phyloP scores from a whole-genome alignment of 139 green algal genomes.

The Diplosphaera chodatii region DNA sequence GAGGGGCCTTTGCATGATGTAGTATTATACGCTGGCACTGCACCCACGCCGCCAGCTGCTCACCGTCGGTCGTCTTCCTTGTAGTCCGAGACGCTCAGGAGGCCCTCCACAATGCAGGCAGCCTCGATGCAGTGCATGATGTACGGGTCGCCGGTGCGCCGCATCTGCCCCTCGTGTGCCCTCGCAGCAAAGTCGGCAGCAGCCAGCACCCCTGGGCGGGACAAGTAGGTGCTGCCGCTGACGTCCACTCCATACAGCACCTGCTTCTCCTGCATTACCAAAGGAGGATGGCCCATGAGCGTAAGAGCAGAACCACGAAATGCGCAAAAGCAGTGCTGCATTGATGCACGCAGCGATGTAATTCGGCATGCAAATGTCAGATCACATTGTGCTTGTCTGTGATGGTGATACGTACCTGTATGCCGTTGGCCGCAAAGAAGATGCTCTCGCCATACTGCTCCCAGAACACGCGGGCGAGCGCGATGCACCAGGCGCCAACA shows the following conservation, averaged over 20 bases:
- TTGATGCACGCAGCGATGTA: not conserved
- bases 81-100: slow-evolving; percentile 13
- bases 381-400: not conserved
- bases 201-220: slow-evolving; percentile 32
- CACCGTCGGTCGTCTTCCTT: too few relatives aligned
- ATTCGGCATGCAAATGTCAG: not conserved
- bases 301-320: too few relatives aligned
- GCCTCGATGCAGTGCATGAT: slow-evolving; percentile 90
- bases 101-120: slow-evolving; percentile 78
- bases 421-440: not conserved
- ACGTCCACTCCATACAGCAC: slow-evolving; percentile 61
- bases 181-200: slow-evolving; percentile 76
- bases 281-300: too few relatives aligned
- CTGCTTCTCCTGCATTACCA: slow-evolving; percentile 16
- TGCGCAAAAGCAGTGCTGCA: not conserved
- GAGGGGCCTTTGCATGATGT: too few relatives aligned
- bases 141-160: slow-evolving; percentile 87
- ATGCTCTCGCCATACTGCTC: not conserved
- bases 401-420: not conserved
- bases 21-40: too few relatives aligned
- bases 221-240: slow-evolving; percentile 48
- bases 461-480: slow-evolving; percentile 2
- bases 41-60: too few relatives aligned
- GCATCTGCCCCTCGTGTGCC: slow-evolving; percentile 70
- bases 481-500: slow-evolving; percentile 2